phyloP scores from a whole-genome alignment of 2,329 filamentous ascomycete genomes.

The Didymella lethalis region DNA sequence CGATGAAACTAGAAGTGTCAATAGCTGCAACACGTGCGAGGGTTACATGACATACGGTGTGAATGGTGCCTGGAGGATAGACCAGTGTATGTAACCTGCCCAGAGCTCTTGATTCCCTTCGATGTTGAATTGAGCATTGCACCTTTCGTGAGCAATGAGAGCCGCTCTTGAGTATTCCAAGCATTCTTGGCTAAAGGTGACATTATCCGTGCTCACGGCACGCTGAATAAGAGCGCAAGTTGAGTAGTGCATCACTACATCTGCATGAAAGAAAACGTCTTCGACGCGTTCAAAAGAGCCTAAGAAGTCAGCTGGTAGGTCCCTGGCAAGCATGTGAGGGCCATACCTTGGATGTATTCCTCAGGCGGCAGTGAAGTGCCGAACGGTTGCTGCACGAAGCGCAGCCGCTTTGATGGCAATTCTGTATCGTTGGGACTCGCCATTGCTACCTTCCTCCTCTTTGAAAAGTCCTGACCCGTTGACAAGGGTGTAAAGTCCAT shows the following conservation, averaged over 20 bases:
- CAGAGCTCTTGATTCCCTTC: slow-evolving; percentile 45
- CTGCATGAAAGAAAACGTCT: slow-evolving; percentile 45
- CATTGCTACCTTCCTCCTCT: slow-evolving; percentile 14
- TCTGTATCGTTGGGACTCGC: slow-evolving; percentile 35
- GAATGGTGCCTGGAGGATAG: slow-evolving; percentile 52
- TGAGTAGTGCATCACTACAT: slow-evolving; percentile 46
- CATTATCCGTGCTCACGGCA: slow-evolving; percentile 42
- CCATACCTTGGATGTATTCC: slow-evolving; percentile 28
- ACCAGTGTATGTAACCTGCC: slow-evolving; percentile 50
- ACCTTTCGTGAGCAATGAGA: slow-evolving; percentile 41
- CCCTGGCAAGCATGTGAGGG: neutral
- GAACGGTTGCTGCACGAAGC: slow-evolving; percentile 12
- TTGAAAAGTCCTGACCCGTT: neutral
- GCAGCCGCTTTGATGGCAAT: slow-evolving; percentile 34
- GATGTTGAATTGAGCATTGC: slow-evolving; percentile 42
- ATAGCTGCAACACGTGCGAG: too few species aligned
- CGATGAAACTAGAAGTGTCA: slow-evolving; percentile 50
- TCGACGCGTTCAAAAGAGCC: slow-evolving; percentile 31
- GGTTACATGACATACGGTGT: slow-evolving; percentile 46
- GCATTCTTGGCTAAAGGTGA: slow-evolving; percentile 43
- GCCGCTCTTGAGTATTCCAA: slow-evolving; percentile 44
- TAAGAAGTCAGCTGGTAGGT: neutral
- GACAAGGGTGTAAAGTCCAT: slow-evolving; percentile 12
- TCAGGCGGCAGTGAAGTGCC: slow-evolving; percentile 8
- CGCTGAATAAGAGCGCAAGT: slow-evolving; percentile 45